A percentile compares a stretch with the other conserved stretches of the same genome.
Evolutionary conservation across 75 land plant genomes (phyloP).

Genomic region (Picea glauca): DNA sequence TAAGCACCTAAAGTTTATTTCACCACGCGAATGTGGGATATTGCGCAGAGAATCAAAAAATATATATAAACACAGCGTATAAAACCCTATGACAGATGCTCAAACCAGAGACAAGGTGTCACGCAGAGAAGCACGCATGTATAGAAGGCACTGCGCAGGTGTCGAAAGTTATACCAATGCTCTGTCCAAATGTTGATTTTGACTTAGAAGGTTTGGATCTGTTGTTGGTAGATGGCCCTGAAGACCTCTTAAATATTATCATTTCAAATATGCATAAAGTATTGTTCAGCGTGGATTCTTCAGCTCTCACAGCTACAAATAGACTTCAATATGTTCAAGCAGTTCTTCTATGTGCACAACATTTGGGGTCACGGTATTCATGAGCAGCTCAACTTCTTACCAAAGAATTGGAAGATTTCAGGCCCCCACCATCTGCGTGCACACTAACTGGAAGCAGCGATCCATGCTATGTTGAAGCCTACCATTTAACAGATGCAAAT

Average conservation of each 20-base stretch:
- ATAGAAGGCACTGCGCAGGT: too few species aligned
- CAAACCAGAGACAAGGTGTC: too few species aligned
- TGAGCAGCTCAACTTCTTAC: constrained; percentile 81
- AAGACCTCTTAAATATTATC: constrained; percentile 84
- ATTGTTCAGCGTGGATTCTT: constrained; percentile 78
- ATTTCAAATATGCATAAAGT: constrained; percentile 84
- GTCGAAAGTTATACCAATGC: too few species aligned
- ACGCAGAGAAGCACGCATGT: too few species aligned
- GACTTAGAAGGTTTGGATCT: constrained; percentile 95
- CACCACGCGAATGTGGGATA: too few species aligned
- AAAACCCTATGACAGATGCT: too few species aligned
- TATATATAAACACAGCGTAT: too few species aligned
- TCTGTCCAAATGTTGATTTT: constrained; percentile 22
- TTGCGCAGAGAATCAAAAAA: too few species aligned
- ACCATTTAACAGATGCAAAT: constrained; percentile 80
- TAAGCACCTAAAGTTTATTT: too few species aligned
- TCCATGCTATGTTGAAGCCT: constrained; percentile 95
- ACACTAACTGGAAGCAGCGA: constrained; percentile 93
- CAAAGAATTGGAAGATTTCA: constrained; percentile 93
- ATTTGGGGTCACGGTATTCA: constrained; percentile 76
- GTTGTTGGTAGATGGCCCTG: constrained; percentile 97
- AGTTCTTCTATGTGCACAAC: constrained; percentile 78
- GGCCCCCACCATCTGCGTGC: constrained; percentile 73
- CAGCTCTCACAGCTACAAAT: constrained; percentile 48
- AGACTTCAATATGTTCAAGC: constrained; percentile 98